Evolutionary conservation across 129 eudicot genomes (phyloP).

Genomic region (Arctium minus): DNA sequence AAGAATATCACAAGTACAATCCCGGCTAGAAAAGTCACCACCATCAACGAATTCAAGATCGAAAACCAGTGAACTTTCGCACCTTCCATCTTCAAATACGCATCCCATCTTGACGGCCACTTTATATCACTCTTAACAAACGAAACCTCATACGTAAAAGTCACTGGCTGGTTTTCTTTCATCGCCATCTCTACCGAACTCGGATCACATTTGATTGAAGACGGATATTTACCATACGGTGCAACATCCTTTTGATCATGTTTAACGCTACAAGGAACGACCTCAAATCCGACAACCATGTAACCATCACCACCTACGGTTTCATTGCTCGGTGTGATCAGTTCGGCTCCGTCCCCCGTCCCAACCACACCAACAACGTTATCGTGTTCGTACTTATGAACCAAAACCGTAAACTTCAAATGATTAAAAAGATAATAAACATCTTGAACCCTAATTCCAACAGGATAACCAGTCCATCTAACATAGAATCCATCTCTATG

Average conservation of each 20-base stretch:
- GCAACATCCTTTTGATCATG: slow-evolving; percentile 13
- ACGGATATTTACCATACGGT: slow-evolving; percentile 24
- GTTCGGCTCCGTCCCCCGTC: slow-evolving; percentile 24
- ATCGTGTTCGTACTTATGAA: slow-evolving; percentile 29
- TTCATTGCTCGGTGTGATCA: slow-evolving; percentile 6
- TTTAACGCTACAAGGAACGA: slow-evolving; percentile 32
- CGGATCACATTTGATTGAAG: slow-evolving; percentile 16
- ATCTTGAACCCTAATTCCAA: slow-evolving; percentile 29
- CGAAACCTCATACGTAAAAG: slow-evolving; percentile 33
- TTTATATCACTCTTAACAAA: slow-evolving; percentile 37
- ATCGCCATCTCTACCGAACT: slow-evolving; percentile 13
- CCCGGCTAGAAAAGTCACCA: slow-evolving; percentile 31
- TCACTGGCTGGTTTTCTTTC: slow-evolving; percentile 19
- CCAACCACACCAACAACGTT: slow-evolving; percentile 25
- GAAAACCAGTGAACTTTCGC: slow-evolving; percentile 43
- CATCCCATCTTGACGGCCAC: slow-evolving; percentile 46
- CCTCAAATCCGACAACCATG: slow-evolving; percentile 39
- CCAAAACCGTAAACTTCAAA: slow-evolving; percentile 31
- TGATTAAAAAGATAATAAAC: slow-evolving; percentile 32
- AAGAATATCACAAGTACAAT: slow-evolving; percentile 35
- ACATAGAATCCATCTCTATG: slow-evolving; percentile 16
- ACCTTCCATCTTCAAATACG: slow-evolving; percentile 44
- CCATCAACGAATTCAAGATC: slow-evolving; percentile 40
- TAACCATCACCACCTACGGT: slow-evolving; percentile 17
- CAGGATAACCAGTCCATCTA: slow-evolving; percentile 34